Conservation (phyloP, 2,329 filamentous ascomycete species). For the Penicillium olsonii region DNA sequence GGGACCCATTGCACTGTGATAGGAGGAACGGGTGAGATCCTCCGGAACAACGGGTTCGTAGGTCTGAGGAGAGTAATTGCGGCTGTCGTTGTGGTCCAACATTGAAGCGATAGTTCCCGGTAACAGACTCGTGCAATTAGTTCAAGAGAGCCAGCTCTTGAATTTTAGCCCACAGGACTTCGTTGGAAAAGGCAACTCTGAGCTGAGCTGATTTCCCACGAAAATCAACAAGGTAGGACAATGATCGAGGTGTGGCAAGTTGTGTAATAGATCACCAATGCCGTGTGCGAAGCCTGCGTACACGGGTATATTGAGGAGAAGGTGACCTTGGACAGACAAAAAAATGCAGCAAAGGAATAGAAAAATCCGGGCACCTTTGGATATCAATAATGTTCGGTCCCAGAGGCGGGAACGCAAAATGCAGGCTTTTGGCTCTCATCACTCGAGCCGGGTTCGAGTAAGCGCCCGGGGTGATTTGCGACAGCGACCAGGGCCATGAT, state of each 20-base stretch:
- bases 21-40: slow-evolving; percentile 39
- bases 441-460: slow-evolving; percentile 26
- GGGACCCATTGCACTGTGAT: slow-evolving; percentile 32
- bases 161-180: slow-evolving; percentile 6
- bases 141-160: slow-evolving; percentile 41
- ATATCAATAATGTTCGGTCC: slow-evolving; percentile 32
- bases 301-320: slow-evolving; percentile 26
- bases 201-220: slow-evolving; percentile 15
- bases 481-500: slow-evolving; percentile 14
- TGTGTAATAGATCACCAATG: slow-evolving; percentile 18
- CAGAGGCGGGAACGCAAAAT: slow-evolving; percentile 23
- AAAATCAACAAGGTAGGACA: slow-evolving; percentile 17
- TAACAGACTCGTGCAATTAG: slow-evolving; percentile 11
- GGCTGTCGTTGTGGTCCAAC: slow-evolving; percentile 28
- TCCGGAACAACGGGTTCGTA: slow-evolving; percentile 41
- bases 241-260: slow-evolving; percentile 19
- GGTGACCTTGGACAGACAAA: slow-evolving; percentile 23
- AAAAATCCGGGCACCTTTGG: slow-evolving; percentile 23
- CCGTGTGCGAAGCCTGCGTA: slow-evolving; percentile 34
- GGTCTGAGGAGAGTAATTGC: slow-evolving; percentile 31
- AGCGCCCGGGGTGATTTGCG: slow-evolving; percentile 30
- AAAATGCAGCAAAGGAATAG: slow-evolving; percentile 11
- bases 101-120: slow-evolving; percentile 18
- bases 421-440: slow-evolving; percentile 24
- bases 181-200: not conserved